phyloP scores from a whole-genome alignment of 306 rosid genomes.

The Malus sieversii region DNA sequence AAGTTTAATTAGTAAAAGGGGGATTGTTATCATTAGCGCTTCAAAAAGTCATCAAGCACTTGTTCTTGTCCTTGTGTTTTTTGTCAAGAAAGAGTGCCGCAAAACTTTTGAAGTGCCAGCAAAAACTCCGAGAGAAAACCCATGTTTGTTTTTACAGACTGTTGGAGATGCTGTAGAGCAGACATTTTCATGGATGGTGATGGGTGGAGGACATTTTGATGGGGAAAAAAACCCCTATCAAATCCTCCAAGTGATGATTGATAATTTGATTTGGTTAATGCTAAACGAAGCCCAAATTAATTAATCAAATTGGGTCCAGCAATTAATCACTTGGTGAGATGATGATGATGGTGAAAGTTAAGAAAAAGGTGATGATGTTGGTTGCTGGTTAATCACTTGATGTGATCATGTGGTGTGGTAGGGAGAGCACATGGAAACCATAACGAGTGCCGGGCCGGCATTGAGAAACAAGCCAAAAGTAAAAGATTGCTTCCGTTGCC shows the following conservation, averaged over 20 bases:
- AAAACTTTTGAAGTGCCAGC: neutral
- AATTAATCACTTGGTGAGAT: constrained; percentile 17
- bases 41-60: no score
- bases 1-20: no score
- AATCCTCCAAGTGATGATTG: neutral
- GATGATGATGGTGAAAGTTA: constrained; percentile 22
- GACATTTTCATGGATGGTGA: neutral
- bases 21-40: no score
- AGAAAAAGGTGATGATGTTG: constrained; percentile 35
- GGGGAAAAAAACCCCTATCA: neutral
- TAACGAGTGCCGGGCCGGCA: constrained; percentile 18
- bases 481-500: constrained; percentile 49
- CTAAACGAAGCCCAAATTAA: constrained; percentile 9
- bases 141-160: neutral
- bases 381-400: constrained; percentile 28
- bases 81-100: neutral
- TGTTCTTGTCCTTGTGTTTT: no score
- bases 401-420: constrained; percentile 17
- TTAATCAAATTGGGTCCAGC: constrained; percentile 6
- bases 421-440: constrained; percentile 43
- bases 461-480: constrained; percentile 32
- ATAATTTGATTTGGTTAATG: neutral
- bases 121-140: neutral
- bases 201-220: neutral
- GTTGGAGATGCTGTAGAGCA: neutral